Base-by-base conservation (phyloP, 306 rosid genomes). In the Trifolium subterraneum region DNA sequence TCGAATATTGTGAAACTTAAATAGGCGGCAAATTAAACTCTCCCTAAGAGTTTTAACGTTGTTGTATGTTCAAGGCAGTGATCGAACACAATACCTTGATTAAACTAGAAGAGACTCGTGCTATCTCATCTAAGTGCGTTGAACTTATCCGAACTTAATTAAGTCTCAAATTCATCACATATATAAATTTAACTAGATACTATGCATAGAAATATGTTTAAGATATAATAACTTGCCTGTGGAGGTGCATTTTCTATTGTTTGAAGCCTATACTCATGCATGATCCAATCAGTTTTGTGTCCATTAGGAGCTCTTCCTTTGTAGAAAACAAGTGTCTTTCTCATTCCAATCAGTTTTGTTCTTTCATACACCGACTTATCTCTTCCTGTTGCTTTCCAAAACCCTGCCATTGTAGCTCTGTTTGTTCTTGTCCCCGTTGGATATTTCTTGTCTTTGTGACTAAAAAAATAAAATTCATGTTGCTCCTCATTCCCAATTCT, bases 371-470 rank as follows among this genome's bases (percentile, higher is more conserved):
- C 97, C 2, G 98, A 84, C 74, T 93, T 93, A 84, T 93, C 98
- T 81, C 98, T 77, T 31, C 98, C 98, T 0, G 98, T 93, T 1
- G 98, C 98, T 64, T 93, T 93, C 98, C 98, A 93, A 38, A 93
- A 93, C 72, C 98, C 98, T 0, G 89, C 94, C 86, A 88, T 80
- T 10, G 98, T 93, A 0, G 98, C 98, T 51, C 98, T 79, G 52
- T 93, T 93, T 4, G 98, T 93, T 76, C 98, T 91, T 16, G 98
- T 93, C 60, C 98, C 98, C 0, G 98, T 89, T n/a, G 98, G 98
- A 79, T 93, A 93, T 61, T 93, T 93, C 89, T 93, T 93, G 19
- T 93, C 98, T 71, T 91, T 93, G 81, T 93, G 93, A 86, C 98
- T 93, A 50, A 93, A 93, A 82, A 93, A 93, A 47, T 93, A 93